phyloP scores from a whole-genome alignment of 169 alveolate genomes.

The Plasmodium adleri region DNA sequence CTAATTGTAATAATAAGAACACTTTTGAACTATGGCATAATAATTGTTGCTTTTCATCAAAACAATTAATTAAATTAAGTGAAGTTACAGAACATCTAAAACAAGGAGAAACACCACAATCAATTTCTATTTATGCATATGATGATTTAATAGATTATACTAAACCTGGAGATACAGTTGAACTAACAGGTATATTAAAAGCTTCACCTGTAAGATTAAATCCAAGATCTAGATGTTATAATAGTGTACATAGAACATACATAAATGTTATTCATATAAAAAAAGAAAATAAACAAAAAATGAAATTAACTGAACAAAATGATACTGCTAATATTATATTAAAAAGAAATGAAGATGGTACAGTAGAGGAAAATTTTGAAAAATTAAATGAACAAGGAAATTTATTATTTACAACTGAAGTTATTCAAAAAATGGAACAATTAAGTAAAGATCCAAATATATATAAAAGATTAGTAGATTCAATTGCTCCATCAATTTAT shows the following conservation, averaged over 20 bases:
- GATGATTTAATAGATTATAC: constrained; percentile 96
- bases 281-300: constrained; percentile 80
- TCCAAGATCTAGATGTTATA: constrained; percentile 91
- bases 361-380: constrained; percentile 76
- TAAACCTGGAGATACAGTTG: constrained; percentile 98
- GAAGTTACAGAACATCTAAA: constrained; percentile 95
- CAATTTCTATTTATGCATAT: constrained; percentile 92
- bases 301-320: constrained; percentile 76
- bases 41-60: constrained; percentile 95
- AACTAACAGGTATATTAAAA: constrained; percentile 96
- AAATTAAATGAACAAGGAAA: constrained; percentile 76
- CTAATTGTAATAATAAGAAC: constrained; percentile 92
- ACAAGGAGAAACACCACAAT: constrained; percentile 96
- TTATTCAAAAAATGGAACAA: constrained; percentile 87
- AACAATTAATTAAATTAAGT: constrained; percentile 94
- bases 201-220: constrained; percentile 95
- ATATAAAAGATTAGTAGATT: constrained; percentile 94
- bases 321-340: constrained; percentile 55
- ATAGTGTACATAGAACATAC: constrained; percentile 94
- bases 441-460: constrained; percentile 91
- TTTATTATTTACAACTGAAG: constrained; percentile 80
- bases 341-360: constrained; percentile 78
- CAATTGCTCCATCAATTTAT: constrained; percentile 98
- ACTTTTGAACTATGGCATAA: constrained; percentile 95
- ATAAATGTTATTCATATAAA: constrained; percentile 93